Conservation (phyloP, 106 monocot genomes). For the Narthecium ossifragum region DNA sequence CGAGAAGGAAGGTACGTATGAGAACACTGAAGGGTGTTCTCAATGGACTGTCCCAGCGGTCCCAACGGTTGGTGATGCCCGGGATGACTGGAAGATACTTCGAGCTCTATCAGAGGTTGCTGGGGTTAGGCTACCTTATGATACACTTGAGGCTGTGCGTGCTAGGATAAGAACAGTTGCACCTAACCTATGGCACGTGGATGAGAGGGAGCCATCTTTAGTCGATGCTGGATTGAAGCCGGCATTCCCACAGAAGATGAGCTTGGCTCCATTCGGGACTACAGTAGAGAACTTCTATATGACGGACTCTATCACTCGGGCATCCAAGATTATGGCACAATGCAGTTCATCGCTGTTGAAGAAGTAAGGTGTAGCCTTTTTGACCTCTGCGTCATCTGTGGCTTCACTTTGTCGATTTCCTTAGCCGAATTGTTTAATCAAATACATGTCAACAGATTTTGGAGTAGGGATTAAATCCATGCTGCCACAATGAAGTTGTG, state of each 20-base stretch:
- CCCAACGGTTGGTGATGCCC: conserved; percentile 94
- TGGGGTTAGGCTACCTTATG: conserved; percentile 72
- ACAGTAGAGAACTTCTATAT: conserved; percentile 91
- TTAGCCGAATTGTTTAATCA: not conserved
- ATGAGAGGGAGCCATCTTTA: conserved; percentile 65
- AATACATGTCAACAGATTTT: not conserved
- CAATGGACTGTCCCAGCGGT: conserved; percentile 97
- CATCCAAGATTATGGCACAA: conserved; percentile 98
- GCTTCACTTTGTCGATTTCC: not conserved
- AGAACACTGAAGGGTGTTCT: conserved; percentile 82
- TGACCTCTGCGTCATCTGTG: not conserved
- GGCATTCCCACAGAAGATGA: conserved; percentile 29
- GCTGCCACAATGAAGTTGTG: not conserved
- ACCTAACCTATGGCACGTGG: conserved; percentile 70
- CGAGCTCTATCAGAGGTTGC: conserved; percentile 89
- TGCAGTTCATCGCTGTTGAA: conserved; percentile 71
- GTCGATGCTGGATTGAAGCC: conserved; percentile 57
- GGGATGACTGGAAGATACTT: conserved; percentile 98
- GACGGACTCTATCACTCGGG: conserved; percentile 91
- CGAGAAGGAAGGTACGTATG: conserved; percentile 99
- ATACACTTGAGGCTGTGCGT: conserved; percentile 53
- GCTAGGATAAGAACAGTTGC: conserved; percentile 66
- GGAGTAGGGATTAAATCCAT: not conserved
- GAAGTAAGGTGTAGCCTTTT: conserved; percentile 31
- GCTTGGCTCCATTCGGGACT: conserved; percentile 35